Base-by-base conservation (phyloP, 208 protist genomes). In the Porcisia hertigi region DNA sequence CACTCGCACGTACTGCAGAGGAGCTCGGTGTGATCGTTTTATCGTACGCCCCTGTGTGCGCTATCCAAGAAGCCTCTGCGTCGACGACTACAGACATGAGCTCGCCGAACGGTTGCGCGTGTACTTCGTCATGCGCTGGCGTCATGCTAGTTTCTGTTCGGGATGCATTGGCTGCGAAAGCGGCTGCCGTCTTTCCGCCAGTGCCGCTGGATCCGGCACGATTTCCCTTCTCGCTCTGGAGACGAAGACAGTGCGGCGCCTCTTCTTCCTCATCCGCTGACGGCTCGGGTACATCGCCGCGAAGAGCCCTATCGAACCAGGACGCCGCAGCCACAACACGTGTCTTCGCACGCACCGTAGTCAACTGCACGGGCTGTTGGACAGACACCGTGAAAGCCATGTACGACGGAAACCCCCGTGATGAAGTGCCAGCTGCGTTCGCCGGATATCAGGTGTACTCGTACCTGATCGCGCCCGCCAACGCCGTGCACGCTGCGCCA, bases 281-380 rank as follows among this genome's bases (percentile, higher is more conserved):
- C 23, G 63, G 47, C 41, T n/a, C 3, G 41, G 41, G 20, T 67
- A 36, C 41, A 30, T 52, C 41, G 41, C 20, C 23, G 30, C 20
- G 25, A 25, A 41, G 47, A 25, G 25, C 5, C 20, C 25, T 43
- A 25, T 25, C 11, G 69, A 43, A 16, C 53, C 12, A 25, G 18
- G 30, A 57, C 23, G 16, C 62, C 1, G 25, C 49, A 3, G 8
- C 69, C 25, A 55, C n/a, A 49, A 25, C 79, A 0, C 63, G 43
- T 3, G 71, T 95, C 6, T 85, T 84, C 77, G 80, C 90, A 36
- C 85, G 90, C 14, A 79, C 79, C 67, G 83, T 97, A 5, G 73
- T 94, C 8, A 95, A 93, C 81, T 97, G 93, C 80, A 60, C 83
- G 1, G 93, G 91, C 23, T 78, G 83, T 64, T 85, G 85, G 84